These are phyloP conservation scores for Naganishia randhawae DNA, from an alignment of 768 basidiomycete species.

Conservation along the genomic window DNA sequence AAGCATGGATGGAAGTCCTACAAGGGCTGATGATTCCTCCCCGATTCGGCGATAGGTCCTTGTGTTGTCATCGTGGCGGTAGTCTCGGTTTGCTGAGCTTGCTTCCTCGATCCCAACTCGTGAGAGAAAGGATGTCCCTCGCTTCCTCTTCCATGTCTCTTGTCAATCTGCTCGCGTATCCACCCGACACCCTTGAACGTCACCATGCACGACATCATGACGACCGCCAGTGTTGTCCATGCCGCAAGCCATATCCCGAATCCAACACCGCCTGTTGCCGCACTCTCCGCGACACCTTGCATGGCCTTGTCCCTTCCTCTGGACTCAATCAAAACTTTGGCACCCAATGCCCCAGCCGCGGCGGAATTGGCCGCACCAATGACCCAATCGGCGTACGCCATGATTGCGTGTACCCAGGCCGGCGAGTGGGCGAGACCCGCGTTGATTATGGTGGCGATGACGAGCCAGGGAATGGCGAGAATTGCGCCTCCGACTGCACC, in stretches of 20 bases:
- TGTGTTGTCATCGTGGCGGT: no score
- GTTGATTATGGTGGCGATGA: neutral
- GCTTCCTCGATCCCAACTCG: no score
- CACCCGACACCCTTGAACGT: neutral
- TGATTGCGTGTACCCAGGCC: neutral
- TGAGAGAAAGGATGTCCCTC: no score
- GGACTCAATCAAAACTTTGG: neutral
- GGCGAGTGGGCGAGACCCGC: neutral
- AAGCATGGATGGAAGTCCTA: no score
- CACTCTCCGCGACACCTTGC: neutral
- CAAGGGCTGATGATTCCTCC: no score
- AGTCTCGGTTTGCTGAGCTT: no score
- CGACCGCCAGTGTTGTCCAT: neutral
- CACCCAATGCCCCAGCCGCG: neutral
- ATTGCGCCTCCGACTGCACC: conserved; percentile 4
- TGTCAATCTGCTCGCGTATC: neutral
- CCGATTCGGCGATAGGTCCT: no score
- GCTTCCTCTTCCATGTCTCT: neutral
- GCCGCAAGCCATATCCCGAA: neutral
- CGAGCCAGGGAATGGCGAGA: neutral
- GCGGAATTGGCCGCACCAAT: neutral
- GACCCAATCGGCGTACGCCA: neutral
- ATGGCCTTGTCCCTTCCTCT: neutral
- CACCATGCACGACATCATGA: neutral
- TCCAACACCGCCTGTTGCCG: neutral